Conservation (phyloP, 495 filamentous ascomycete species). For the Aspergillus campestris region DNA sequence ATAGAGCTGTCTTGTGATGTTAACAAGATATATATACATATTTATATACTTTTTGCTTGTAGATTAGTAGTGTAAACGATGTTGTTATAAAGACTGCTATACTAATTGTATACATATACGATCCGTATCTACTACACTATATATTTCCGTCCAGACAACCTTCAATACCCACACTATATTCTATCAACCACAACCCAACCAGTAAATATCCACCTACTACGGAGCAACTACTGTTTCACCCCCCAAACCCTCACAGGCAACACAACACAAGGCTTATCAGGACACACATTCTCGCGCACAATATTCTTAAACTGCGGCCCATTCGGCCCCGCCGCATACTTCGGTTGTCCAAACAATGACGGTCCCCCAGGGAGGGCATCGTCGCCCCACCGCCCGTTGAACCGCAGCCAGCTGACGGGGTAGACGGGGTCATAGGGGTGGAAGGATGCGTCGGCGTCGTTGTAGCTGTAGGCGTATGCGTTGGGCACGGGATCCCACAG, state of each 20-base stretch:
- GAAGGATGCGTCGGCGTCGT: conserved; percentile 29
- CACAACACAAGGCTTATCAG: conserved; percentile 26
- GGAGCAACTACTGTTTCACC: conserved; percentile 1
- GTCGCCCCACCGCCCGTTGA: conserved; percentile 51
- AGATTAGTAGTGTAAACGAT: too few relatives aligned
- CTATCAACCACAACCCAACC: too few relatives aligned
- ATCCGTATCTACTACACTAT: too few relatives aligned
- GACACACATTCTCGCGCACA: conserved; percentile 39
- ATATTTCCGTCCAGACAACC: too few relatives aligned
- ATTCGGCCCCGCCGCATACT: conserved; percentile 44
- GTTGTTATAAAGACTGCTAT: too few relatives aligned
- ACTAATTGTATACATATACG: too few relatives aligned
- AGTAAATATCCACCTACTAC: too few relatives aligned
- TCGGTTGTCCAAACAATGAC: conserved; percentile 41
- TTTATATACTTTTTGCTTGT: too few relatives aligned
- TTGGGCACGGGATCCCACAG: conserved; percentile 47
- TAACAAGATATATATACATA: too few relatives aligned
- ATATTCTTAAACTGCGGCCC: conserved; percentile 47
- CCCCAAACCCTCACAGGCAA: conserved; percentile 23
- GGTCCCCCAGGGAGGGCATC: conserved; percentile 44
- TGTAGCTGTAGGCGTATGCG: conserved; percentile 44
- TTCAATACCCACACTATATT: too few relatives aligned
- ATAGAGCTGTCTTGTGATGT: too few relatives aligned
- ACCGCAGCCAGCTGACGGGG: conserved; percentile 44
- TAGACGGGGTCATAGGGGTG: conserved; percentile 29